Evolutionary conservation across 495 filamentous ascomycete species (phyloP).

Genomic region (Mycothermus thermophilus): DNA sequence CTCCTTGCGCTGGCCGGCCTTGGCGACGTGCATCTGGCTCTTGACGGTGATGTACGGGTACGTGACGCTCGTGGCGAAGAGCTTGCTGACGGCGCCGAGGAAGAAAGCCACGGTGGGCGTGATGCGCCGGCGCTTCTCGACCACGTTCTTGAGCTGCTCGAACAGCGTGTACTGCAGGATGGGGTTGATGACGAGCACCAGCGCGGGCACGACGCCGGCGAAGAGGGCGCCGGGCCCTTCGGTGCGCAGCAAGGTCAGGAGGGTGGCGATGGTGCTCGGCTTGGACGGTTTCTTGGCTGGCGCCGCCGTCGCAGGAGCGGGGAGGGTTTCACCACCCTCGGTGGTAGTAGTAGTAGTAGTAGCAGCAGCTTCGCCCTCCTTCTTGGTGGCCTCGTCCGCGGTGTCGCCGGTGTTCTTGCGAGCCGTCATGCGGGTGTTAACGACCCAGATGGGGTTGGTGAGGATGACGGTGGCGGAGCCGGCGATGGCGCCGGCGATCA

Average conservation of each 20-base stretch:
- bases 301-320: constrained; percentile 12
- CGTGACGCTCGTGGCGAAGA: constrained; percentile 83
- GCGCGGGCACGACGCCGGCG: constrained; percentile 78
- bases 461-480: constrained; percentile 86
- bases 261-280: constrained; percentile 63
- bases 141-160: constrained; percentile 73
- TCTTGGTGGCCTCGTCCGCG: constrained; percentile 19
- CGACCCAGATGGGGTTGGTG: constrained; percentile 97
- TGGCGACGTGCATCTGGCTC: constrained; percentile 87
- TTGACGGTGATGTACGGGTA: constrained; percentile 99
- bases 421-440: constrained; percentile 97
- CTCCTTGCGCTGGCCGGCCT: constrained; percentile 44
- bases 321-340: constrained; percentile 4
- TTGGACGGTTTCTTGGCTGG: constrained; percentile 18
- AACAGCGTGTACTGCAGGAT: constrained; percentile 98
- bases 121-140: constrained; percentile 41
- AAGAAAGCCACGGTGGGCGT: constrained; percentile 81
- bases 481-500: constrained; percentile 90
- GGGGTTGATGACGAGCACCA: constrained; percentile 91
- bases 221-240: constrained; percentile 80
- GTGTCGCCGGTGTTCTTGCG: constrained; percentile 43
- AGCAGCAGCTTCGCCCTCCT: no score
- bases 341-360: no score
- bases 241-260: constrained; percentile 58
- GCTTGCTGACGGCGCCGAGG: constrained; percentile 83